Conservation (phyloP, 768 basidiomycete species). For the Pisolithus marmoratus region DNA sequence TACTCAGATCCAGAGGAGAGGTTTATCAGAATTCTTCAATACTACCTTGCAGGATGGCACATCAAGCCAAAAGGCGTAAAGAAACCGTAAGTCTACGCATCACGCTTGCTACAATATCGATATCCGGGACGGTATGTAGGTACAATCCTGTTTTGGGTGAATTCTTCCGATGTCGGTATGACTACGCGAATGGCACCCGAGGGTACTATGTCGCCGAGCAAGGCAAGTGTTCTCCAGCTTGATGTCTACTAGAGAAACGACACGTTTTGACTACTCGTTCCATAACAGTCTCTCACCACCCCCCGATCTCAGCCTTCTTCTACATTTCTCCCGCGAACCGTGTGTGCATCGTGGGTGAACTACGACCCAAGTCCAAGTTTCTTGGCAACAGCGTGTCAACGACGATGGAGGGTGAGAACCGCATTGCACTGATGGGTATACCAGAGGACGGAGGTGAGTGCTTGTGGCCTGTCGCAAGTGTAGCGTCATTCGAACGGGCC, state of each 20-base stretch:
- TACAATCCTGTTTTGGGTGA: slow-evolving; percentile 98
- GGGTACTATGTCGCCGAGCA: slow-evolving; percentile 98
- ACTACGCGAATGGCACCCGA: slow-evolving; percentile 85
- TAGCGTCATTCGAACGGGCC: not conserved
- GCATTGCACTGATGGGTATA: slow-evolving; percentile 74
- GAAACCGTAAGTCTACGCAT: slow-evolving; percentile 71
- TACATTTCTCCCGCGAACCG: slow-evolving; percentile 91
- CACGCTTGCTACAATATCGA: not conserved
- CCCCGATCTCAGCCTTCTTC: slow-evolving; percentile 92
- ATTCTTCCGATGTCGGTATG: slow-evolving; percentile 94
- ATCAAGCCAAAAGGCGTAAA: slow-evolving; percentile 99
- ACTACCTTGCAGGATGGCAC: slow-evolving; percentile 99
- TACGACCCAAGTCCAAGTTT: slow-evolving; percentile 93
- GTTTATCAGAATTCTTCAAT: slow-evolving; percentile 85
- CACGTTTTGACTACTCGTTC: slow-evolving; percentile 2
- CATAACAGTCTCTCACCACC: slow-evolving; percentile 85
- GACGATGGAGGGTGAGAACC: slow-evolving; percentile 93
- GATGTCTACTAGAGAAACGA: not conserved
- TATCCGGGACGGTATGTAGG: slow-evolving; percentile 33
- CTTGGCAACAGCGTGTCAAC: slow-evolving; percentile 96
- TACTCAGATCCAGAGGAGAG: slow-evolving; percentile 81
- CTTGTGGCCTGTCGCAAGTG: slow-evolving; percentile 2
- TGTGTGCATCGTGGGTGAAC: slow-evolving; percentile 83
- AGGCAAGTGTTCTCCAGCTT: slow-evolving; percentile 39
- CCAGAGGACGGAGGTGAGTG: slow-evolving; percentile 82